These are phyloP conservation scores for Citrus australasica DNA, from an alignment of 345 rosid genomes.

Conservation along the genomic window DNA sequence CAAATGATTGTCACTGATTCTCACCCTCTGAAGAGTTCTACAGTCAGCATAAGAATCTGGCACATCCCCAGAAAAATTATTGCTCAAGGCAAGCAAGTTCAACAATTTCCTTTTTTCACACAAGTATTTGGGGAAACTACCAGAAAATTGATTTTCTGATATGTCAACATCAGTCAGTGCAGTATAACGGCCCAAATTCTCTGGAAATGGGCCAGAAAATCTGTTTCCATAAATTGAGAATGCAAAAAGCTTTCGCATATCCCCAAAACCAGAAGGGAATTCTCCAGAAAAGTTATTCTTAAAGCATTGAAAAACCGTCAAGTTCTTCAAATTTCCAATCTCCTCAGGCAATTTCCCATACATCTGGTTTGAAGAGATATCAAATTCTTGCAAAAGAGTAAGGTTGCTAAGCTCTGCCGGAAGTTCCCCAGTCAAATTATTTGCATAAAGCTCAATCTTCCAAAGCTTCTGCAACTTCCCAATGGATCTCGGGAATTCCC, in stretches of 20 bases:
- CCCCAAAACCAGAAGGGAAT: conserved; percentile 70
- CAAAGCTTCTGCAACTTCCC: conserved; percentile 45
- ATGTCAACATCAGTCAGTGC: conserved; percentile 59
- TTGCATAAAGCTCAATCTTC: conserved; percentile 58
- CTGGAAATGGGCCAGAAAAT: conserved; percentile 70
- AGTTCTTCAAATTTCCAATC: conserved; percentile 46
- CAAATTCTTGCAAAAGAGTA: conserved; percentile 50
- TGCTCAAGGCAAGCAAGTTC: conserved; percentile 56
- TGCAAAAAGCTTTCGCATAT: conserved; percentile 43
- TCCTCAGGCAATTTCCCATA: conserved; percentile 53
- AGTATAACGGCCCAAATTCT: conserved; percentile 61
- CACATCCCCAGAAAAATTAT: conserved; percentile 64
- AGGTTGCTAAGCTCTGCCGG: conserved; percentile 58
- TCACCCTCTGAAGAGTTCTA: conserved; percentile 54
- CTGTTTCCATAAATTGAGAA: conserved; percentile 70
- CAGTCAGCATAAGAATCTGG: conserved; percentile 62
- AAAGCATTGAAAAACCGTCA: conserved; percentile 53
- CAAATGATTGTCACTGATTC: conserved; percentile 58
- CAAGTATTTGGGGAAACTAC: conserved; percentile 66
- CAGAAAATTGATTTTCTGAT: conserved; percentile 75
- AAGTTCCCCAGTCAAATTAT: conserved; percentile 59
- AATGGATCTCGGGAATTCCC: conserved; percentile 51
- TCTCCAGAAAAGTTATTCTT: conserved; percentile 60
- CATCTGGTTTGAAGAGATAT: conserved; percentile 56
- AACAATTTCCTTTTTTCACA: conserved; percentile 47